Conservation (phyloP, 352 stramenopile genomes). For the Pythium rishiriense region DNA sequence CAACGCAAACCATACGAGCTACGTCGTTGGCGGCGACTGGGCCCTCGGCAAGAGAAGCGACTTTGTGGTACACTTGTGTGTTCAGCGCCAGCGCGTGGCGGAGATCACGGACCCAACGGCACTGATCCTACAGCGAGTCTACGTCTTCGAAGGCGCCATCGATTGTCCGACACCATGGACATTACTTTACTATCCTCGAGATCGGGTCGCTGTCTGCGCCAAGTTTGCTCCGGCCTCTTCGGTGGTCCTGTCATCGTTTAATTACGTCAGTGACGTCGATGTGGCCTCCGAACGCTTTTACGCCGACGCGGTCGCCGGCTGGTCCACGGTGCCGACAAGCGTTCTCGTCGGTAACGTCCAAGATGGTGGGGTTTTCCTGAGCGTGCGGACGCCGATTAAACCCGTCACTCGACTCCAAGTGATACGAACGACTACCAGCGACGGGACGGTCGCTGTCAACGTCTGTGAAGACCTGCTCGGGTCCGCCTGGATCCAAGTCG, state of each 20-base stretch:
- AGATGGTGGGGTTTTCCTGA: conserved; percentile 32
- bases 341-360: conserved; percentile 22
- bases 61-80: too few relatives aligned
- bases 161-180: too few relatives aligned
- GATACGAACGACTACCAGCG: conserved; percentile 23
- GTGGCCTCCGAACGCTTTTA: conserved; percentile 45
- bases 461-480: conserved; percentile 2
- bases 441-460: conserved; percentile 1
- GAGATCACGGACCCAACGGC: too few relatives aligned
- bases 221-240: too few relatives aligned
- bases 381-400: conserved; percentile 34
- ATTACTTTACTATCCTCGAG: too few relatives aligned
- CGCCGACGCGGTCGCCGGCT: conserved; percentile 44
- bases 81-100: too few relatives aligned
- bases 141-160: too few relatives aligned
- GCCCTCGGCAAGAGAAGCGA: too few relatives aligned
- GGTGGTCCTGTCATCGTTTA: too few relatives aligned
- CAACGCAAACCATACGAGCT: not conserved
- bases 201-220: too few relatives aligned
- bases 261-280: conserved; percentile 47
- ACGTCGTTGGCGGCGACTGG: too few relatives aligned
- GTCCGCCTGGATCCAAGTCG: not conserved
- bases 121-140: too few relatives aligned
- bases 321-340: conserved; percentile 37
- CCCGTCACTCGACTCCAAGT: conserved; percentile 40